These are phyloP conservation scores for Claviceps capensis DNA, from an alignment of 2,329 filamentous ascomycete genomes.

Conservation along the genomic window DNA sequence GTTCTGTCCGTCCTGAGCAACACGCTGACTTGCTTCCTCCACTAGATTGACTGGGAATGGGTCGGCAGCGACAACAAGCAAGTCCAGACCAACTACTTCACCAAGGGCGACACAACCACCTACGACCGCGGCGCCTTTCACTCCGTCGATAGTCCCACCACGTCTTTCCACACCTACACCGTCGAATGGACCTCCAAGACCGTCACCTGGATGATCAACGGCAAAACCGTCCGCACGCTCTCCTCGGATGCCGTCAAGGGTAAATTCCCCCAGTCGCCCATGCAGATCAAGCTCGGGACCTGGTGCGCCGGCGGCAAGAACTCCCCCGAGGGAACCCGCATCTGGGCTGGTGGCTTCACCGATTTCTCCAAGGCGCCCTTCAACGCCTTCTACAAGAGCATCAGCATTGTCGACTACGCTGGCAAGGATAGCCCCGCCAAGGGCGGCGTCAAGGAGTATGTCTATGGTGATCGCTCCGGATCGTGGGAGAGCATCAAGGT, in stretches of 20 bases:
- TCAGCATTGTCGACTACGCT: constrained; percentile 30
- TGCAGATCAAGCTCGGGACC: constrained; percentile 55
- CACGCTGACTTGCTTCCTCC: background rate
- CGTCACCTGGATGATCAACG: constrained; percentile 54
- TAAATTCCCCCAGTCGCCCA: constrained; percentile 58
- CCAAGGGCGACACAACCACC: constrained; percentile 55
- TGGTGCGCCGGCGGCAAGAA: constrained; percentile 47
- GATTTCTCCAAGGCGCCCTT: constrained; percentile 30
- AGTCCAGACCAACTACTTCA: constrained; percentile 76
- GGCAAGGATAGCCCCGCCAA: constrained; percentile 21
- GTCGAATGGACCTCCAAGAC: constrained; percentile 53
- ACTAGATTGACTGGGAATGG: constrained; percentile 71
- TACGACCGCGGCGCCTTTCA: constrained; percentile 58
- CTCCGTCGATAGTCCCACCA: constrained; percentile 33
- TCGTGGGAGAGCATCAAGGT: constrained; percentile 36
- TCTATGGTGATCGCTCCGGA: constrained; percentile 27
- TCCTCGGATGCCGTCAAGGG: constrained; percentile 41
- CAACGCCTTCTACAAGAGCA: constrained; percentile 29
- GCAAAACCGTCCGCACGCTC: constrained; percentile 45
- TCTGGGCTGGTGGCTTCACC: constrained; percentile 50
- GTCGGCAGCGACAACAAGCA: constrained; percentile 53
- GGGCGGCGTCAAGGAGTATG: constrained; percentile 26
- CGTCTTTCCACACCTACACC: constrained; percentile 48
- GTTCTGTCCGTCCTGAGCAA: background rate
- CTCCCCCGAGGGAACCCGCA: constrained; percentile 56